Percentiles rank a stretch among this genome's conserved stretches.
These are phyloP conservation scores for Entamoeba histolytica DNA, from an alignment of 208 protist genomes.

Conservation along the genomic window DNA sequence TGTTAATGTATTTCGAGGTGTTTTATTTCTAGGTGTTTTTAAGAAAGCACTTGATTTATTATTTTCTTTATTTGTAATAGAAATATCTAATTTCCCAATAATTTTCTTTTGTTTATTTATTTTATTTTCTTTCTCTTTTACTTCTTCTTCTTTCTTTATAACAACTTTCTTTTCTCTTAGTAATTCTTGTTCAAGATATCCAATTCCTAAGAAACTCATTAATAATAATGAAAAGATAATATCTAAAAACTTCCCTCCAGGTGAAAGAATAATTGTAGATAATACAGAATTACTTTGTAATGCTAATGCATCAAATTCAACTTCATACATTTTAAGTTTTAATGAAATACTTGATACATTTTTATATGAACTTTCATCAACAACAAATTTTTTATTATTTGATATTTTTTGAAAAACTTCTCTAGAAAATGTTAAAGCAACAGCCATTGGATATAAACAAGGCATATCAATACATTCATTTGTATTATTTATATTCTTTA, in stretches of 20 bases:
- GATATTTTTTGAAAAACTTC: background rate
- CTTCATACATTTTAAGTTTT: background rate
- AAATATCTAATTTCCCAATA: background rate
- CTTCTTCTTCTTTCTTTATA: background rate
- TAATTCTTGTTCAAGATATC: background rate
- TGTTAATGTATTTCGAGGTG: background rate
- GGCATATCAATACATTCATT: background rate
- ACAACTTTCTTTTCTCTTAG: too few species aligned
- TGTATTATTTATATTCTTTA: background rate
- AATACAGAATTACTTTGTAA: background rate
- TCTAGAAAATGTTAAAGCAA: background rate
- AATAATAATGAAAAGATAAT: background rate
- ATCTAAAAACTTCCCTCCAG: background rate
- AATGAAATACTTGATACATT: background rate
- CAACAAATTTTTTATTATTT: background rate
- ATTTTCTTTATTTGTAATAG: background rate
- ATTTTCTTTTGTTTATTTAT: background rate
- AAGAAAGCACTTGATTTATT: background rate
- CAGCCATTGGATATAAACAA: background rate
- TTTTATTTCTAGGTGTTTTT: background rate
- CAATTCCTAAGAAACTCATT: background rate
- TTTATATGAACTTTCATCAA: background rate
- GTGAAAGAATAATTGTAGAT: background rate
- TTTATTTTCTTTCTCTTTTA: background rate
- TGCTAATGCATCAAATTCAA: background rate